Conservation (phyloP, 371 early-diverging fungal genomes). For the Phascolomyces articulosus region DNA sequence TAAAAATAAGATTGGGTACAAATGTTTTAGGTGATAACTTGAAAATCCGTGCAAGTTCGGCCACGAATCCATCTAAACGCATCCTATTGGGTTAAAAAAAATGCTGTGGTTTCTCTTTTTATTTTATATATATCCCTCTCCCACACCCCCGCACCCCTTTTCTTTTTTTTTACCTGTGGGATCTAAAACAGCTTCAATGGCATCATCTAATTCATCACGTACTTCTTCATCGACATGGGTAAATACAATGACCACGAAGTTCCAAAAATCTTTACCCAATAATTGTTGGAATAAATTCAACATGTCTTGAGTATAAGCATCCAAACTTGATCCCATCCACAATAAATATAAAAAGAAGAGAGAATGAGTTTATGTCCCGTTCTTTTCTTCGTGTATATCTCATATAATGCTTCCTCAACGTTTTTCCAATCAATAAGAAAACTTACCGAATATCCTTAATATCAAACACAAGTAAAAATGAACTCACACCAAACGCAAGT, state of each 20-base stretch:
- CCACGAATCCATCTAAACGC: conserved; percentile 21
- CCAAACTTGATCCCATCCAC: conserved; percentile 36
- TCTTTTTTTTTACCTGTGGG: conserved; percentile 32
- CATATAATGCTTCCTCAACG: no score
- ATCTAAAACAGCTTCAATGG: conserved; percentile 58
- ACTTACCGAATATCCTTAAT: conserved; percentile 52
- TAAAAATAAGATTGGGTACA: conserved; percentile 58
- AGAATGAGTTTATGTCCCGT: no score
- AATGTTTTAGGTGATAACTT: conserved; percentile 37
- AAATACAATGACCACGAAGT: conserved; percentile 63
- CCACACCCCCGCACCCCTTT: no score
- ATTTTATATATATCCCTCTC: no score
- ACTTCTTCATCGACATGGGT: conserved; percentile 66
- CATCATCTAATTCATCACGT: conserved; percentile 58
- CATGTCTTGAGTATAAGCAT: conserved; percentile 68
- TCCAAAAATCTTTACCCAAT: conserved; percentile 64
- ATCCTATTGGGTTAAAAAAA: no score
- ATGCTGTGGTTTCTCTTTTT: neutral
- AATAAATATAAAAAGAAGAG: neutral
- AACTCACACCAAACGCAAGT: conserved; percentile 60
- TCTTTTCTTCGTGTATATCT: no score
- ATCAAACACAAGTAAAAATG: conserved; percentile 63
- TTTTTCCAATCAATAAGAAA: neutral
- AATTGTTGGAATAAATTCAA: conserved; percentile 56
- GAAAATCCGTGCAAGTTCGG: conserved; percentile 43